Evolutionary conservation across 257 asterid genomes (phyloP), one percentile per base, ranked within the genome.

Genomic region (Linderniella brevidens): DNA sequence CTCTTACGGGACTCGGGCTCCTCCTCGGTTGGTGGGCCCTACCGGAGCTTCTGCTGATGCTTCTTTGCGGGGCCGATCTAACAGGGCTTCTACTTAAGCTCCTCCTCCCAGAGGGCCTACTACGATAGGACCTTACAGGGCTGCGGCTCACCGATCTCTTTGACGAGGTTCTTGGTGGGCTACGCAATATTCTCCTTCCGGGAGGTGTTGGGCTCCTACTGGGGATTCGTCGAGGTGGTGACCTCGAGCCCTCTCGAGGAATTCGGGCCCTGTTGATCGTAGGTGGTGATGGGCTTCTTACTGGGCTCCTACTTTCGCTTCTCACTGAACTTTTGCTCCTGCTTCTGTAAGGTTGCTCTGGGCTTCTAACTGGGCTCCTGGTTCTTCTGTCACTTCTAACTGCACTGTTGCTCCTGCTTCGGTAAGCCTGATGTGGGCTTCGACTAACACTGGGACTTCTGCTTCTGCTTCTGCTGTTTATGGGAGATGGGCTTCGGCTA

Each of bases 41-140:
- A 12, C 82, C 93, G 29, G 93, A 66, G 82, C 96, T 85, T 71
- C 94, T 63, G 73, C 98, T 90, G 39, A 48, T 61, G 54, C 96
- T 84, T 64, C 82, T 68, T 50, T 57, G 81, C 6, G 32, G 32
- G 53, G 79, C 46, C 32, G 70, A 56, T 54, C 77, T 65, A 49
- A 68, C 55, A 9, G 95, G 95, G 46, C 95, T 87, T 68, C 69
- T 66, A 71, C 97, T 83, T 46, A 68, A n/a, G 60, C 88, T 79
- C 74, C 79, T 80, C 54, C 71, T 80, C 54, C 71, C 67, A 52
- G 79, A 40, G 46, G 78, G 68, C 61, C 63, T 75, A 17, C 60
- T 71, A 0, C 71, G 64, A 62, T 84, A 40, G 50, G 85, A 68
- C 68, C 83, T 71, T 51, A 62, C 77, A 9, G 86, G 86, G 54